Percentiles rank a stretch among this genome's conserved stretches.
phyloP scores from a whole-genome alignment of 495 filamentous ascomycete species.

The Rusavskia elegans region DNA sequence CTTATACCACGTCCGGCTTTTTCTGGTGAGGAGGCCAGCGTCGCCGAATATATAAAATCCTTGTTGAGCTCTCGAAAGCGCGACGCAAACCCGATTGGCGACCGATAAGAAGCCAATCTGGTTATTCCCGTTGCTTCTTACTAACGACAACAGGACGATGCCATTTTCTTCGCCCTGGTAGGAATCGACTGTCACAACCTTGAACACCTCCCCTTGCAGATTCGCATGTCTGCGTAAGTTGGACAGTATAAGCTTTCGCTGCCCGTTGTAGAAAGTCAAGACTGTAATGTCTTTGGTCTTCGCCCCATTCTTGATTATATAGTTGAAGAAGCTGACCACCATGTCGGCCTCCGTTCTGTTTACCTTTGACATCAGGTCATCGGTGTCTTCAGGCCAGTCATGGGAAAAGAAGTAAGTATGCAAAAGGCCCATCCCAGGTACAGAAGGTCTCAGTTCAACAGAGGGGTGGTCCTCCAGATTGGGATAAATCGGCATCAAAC shows the following conservation, averaged over 20 bases:
- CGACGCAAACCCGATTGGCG: conserved; percentile 72
- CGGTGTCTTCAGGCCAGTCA: conserved; percentile 44
- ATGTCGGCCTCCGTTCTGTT: conserved; percentile 68
- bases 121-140: conserved; percentile 45
- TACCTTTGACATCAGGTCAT: conserved; percentile 49
- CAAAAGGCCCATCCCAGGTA: conserved; percentile 65
- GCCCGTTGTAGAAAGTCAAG: conserved; percentile 84
- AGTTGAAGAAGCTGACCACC: conserved; percentile 54
- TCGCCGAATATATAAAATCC: conserved; percentile 89
- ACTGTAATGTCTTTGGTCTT: conserved; percentile 52
- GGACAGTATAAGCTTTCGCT: conserved; percentile 47
- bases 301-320: conserved; percentile 55
- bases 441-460: conserved; percentile 40
- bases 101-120: conserved; percentile 57
- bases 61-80: conserved; percentile 68
- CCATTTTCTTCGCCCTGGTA: conserved; percentile 95
- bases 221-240: conserved; percentile 33
- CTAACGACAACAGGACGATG: conserved; percentile 67
- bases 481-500: conserved; percentile 53
- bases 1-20: conserved; percentile 21
- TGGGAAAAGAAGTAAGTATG: conserved; percentile 64
- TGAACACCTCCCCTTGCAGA: conserved; percentile 34
- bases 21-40: conserved; percentile 29
- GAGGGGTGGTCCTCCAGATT: conserved; percentile 51
- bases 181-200: conserved; percentile 74